Percentiles rank a stretch among this genome's conserved stretches.
These are phyloP conservation scores for Cymbidium sinense DNA, from an alignment of 106 monocot genomes.

Conservation along the genomic window DNA sequence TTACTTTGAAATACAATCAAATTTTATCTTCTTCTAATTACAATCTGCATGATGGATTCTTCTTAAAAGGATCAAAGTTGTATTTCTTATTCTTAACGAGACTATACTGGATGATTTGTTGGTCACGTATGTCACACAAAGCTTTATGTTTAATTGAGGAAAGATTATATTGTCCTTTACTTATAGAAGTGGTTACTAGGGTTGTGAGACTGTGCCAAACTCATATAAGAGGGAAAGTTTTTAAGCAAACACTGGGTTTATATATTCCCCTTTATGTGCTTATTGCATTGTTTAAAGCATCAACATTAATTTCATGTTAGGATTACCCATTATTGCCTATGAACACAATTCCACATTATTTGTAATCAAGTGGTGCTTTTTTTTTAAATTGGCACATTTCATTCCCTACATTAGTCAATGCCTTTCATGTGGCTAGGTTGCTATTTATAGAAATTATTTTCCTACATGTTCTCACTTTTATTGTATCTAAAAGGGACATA, in stretches of 20 bases:
- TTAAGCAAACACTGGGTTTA: neutral
- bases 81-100: neutral
- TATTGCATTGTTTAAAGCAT: neutral
- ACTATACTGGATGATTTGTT: neutral
- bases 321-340: neutral
- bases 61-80: neutral
- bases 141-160: neutral
- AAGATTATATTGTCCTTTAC: neutral
- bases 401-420: neutral
- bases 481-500: no score
- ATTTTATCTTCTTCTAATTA: neutral
- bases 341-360: neutral
- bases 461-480: neutral
- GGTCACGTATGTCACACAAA: neutral
- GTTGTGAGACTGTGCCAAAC: neutral
- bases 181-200: neutral
- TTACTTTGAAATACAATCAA: no score
- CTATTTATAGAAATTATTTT: neutral
- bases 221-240: neutral
- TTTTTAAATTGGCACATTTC: neutral
- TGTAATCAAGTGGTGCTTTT: neutral
- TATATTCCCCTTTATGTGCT: neutral
- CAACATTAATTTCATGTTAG: neutral
- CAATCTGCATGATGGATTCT: neutral
- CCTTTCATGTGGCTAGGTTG: neutral